These are phyloP conservation scores for Pulveroboletus sp. DNA, from an alignment of 768 basidiomycete species.

Conservation along the genomic window DNA sequence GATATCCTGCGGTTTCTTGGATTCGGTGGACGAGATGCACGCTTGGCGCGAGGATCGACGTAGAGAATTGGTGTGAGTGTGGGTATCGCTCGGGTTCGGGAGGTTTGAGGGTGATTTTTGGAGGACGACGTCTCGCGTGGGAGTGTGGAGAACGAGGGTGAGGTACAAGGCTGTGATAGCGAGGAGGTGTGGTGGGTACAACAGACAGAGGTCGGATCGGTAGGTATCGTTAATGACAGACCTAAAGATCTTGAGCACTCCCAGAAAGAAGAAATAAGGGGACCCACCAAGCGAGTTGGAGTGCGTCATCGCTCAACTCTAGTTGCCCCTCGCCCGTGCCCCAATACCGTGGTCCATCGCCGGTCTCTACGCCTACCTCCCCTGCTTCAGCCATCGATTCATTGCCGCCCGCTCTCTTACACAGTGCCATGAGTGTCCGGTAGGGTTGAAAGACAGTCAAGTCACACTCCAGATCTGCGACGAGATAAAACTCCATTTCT, in stretches of 20 bases:
- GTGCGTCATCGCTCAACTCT: conserved; percentile 65
- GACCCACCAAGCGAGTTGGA: conserved; percentile 88
- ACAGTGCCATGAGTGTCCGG: conserved; percentile 75
- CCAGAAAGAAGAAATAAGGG: not conserved
- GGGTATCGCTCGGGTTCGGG: conserved; percentile 7
- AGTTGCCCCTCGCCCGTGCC: conserved; percentile 76
- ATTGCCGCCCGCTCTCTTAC: conserved; percentile 49
- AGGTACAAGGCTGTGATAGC: conserved; percentile 91
- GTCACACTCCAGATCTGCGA: conserved; percentile 95
- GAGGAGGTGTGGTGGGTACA: conserved; percentile 93
- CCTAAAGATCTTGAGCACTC: conserved; percentile 41
- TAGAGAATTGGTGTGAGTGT: conserved; percentile 35
- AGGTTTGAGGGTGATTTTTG: conserved; percentile 28
- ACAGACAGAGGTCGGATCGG: conserved; percentile 86
- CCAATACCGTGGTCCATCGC: conserved; percentile 67
- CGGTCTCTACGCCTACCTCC: conserved; percentile 47
- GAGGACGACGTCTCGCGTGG: conserved; percentile 44
- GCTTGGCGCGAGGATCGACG: conserved; percentile 55
- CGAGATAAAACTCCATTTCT: conserved; percentile 98
- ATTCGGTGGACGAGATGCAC: conserved; percentile 24
- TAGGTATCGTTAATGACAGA: conserved; percentile 97
- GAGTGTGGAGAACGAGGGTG: conserved; percentile 68
- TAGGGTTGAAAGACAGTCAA: conserved; percentile 93
- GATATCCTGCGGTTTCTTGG: conserved; percentile 53
- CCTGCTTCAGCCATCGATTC: conserved; percentile 50